Evolutionary conservation across 2,329 filamentous ascomycete genomes (phyloP).

Genomic region (Diaporthe vaccinii): DNA sequence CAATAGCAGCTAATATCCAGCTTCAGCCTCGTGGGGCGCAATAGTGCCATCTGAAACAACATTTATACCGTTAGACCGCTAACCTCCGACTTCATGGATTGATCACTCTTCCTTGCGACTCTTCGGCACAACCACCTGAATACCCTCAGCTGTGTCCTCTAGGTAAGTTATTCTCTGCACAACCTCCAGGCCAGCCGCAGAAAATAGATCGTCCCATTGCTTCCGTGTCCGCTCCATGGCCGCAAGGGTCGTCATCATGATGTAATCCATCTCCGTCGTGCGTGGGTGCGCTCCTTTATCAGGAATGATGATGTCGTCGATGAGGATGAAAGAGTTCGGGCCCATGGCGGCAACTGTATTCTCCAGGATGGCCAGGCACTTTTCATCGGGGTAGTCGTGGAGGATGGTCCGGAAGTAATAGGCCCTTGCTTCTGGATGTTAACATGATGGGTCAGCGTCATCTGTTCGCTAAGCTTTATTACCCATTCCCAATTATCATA

Average conservation of each 20-base stretch:
- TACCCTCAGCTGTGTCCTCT: constrained; percentile 25
- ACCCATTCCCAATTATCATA: not conserved
- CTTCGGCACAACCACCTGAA: constrained; percentile 24
- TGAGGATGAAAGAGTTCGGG: constrained; percentile 44
- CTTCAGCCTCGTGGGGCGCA: too few species aligned
- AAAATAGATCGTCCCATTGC: constrained; percentile 51
- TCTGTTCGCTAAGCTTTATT: accelerated
- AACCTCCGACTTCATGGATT: not conserved
- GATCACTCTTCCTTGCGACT: not conserved
- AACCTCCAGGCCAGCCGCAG: constrained; percentile 38
- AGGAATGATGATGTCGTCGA: constrained; percentile 58
- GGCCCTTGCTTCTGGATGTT: constrained; percentile 24
- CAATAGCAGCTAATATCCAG: too few species aligned
- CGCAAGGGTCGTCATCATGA: constrained; percentile 52
- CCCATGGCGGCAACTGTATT: constrained; percentile 51
- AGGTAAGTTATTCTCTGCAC: constrained; percentile 38
- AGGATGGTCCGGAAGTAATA: constrained; percentile 54
- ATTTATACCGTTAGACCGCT: not conserved
- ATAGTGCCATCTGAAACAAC: too few species aligned
- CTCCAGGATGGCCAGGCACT: constrained; percentile 49
- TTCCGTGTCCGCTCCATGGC: constrained; percentile 51
- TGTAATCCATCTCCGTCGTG: constrained; percentile 51
- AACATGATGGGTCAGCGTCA: constrained; percentile 40
- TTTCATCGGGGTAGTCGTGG: constrained; percentile 52
- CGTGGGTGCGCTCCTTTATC: constrained; percentile 49